These are phyloP conservation scores for Sugiyamaella pinicola DNA, from an alignment of 1,139 yeast species.

Conservation along the genomic window DNA sequence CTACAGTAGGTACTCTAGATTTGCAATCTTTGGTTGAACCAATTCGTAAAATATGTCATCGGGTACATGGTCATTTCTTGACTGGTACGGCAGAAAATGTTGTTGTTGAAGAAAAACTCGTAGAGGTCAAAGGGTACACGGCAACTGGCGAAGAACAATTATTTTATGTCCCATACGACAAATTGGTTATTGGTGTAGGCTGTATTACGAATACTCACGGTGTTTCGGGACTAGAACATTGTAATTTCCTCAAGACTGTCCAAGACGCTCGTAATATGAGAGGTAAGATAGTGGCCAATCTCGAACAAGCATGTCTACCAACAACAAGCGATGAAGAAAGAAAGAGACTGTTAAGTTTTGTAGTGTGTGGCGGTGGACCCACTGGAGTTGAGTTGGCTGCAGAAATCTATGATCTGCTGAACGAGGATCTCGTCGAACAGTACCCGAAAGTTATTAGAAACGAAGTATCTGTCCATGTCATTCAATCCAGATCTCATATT, in stretches of 20 bases:
- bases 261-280: slow-evolving; percentile 62
- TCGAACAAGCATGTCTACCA: slow-evolving; percentile 63
- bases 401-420: slow-evolving; percentile 59
- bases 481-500: slow-evolving; percentile 65
- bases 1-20: slow-evolving; percentile 59
- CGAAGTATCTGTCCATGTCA: slow-evolving; percentile 61
- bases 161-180: slow-evolving; percentile 66
- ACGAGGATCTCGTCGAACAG: slow-evolving; percentile 56
- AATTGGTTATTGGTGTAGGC: slow-evolving; percentile 64
- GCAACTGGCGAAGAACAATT: slow-evolving; percentile 43
- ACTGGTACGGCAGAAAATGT: slow-evolving; percentile 59
- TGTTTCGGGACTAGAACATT: slow-evolving; percentile 61
- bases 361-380: slow-evolving; percentile 72
- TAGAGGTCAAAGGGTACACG: slow-evolving; percentile 54
- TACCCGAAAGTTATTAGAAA: slow-evolving; percentile 62
- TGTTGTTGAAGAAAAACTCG: slow-evolving; percentile 53
- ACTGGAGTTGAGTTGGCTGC: slow-evolving; percentile 73
- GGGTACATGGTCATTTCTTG: slow-evolving; percentile 57
- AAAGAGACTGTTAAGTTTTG: slow-evolving; percentile 58
- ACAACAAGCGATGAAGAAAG: slow-evolving; percentile 62
- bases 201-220: slow-evolving; percentile 67
- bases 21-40: slow-evolving; percentile 60
- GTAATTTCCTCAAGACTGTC: slow-evolving; percentile 63
- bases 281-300: slow-evolving; percentile 53
- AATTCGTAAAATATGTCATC: slow-evolving; percentile 52